Conservation (phyloP, 257 asterid genomes). For the Ligustrum vulgare region DNA sequence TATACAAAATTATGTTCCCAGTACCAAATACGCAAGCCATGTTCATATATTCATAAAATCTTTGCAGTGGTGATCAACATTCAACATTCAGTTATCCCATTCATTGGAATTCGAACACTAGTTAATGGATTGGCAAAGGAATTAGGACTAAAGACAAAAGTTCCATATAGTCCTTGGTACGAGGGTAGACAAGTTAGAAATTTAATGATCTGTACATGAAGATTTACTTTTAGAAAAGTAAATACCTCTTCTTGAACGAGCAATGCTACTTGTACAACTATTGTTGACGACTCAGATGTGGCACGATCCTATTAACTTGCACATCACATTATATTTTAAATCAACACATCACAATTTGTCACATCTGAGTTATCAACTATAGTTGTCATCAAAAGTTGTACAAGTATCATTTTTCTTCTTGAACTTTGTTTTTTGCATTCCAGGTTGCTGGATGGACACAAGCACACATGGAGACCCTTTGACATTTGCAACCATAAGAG, state of each 20-base stretch:
- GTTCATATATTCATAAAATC: neutral
- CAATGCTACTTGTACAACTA: too few relatives aligned
- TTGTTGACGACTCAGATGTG: too few relatives aligned
- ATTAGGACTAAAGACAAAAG: constrained; percentile 50
- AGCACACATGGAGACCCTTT: constrained; percentile 51
- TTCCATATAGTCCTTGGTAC: constrained; percentile 65
- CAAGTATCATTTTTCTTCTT: neutral
- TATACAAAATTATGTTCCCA: too few relatives aligned
- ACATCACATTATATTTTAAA: too few relatives aligned
- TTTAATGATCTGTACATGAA: too few relatives aligned
- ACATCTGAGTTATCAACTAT: too few relatives aligned
- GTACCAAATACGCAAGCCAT: too few relatives aligned
- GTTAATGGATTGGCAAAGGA: constrained; percentile 58
- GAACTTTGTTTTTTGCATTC: neutral
- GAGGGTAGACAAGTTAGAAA: constrained; percentile 33
- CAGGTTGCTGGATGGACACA: constrained; percentile 87
- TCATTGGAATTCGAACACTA: constrained; percentile 55
- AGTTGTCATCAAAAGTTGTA: too few relatives aligned
- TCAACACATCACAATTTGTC: too few relatives aligned
- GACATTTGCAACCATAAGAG: constrained; percentile 79
- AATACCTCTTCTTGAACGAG: too few relatives aligned
- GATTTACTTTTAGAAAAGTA: too few relatives aligned
- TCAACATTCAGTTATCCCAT: constrained; percentile 84
- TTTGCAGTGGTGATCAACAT: constrained; percentile 77
- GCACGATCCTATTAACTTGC: too few relatives aligned